Conservation (phyloP, 2,329 filamentous ascomycete species). For the Ophiostoma montium region DNA sequence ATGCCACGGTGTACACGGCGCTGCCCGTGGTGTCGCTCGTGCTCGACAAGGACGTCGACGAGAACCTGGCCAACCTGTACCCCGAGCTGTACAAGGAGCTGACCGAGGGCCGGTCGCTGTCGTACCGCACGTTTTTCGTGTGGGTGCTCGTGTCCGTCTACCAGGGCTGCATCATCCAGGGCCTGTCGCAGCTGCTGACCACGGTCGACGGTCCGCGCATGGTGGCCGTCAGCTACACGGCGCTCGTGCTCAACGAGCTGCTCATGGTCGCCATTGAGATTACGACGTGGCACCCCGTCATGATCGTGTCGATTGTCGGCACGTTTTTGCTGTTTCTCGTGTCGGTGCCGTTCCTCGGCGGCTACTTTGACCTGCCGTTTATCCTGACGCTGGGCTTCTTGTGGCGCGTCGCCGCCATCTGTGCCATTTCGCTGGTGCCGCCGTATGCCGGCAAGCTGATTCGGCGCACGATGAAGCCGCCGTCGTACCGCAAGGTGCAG, state of each 20-base stretch:
- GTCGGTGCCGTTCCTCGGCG: conserved; percentile 70
- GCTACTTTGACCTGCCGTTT: conserved; percentile 80
- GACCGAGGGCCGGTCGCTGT: conserved; percentile 74
- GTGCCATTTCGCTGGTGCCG: conserved; percentile 67
- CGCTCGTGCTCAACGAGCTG: conserved; percentile 84
- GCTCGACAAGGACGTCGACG: conserved; percentile 88
- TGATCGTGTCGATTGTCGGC: conserved; percentile 72
- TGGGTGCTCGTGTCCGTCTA: conserved; percentile 95
- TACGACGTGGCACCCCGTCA: conserved; percentile 90
- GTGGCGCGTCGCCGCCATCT: conserved; percentile 75
- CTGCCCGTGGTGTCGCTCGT: conserved; percentile 85
- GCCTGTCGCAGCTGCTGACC: conserved; percentile 78
- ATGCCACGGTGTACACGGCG: conserved; percentile 92
- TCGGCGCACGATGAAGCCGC: conserved; percentile 71
- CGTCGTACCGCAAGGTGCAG: conserved; percentile 88
- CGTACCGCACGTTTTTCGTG: conserved; percentile 88
- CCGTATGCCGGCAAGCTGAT: conserved; percentile 81
- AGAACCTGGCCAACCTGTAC: conserved; percentile 84
- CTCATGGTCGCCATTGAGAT: conserved; percentile 96
- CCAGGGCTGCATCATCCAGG: conserved; percentile 89
- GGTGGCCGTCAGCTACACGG: conserved; percentile 84
- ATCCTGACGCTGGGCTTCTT: conserved; percentile 70
- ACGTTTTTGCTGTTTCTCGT: conserved; percentile 71
- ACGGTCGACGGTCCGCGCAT: conserved; percentile 60
- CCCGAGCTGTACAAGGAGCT: conserved; percentile 96